These are phyloP conservation scores for Xylaria arbuscula DNA, from an alignment of 2,329 filamentous ascomycete species.

Conservation along the genomic window DNA sequence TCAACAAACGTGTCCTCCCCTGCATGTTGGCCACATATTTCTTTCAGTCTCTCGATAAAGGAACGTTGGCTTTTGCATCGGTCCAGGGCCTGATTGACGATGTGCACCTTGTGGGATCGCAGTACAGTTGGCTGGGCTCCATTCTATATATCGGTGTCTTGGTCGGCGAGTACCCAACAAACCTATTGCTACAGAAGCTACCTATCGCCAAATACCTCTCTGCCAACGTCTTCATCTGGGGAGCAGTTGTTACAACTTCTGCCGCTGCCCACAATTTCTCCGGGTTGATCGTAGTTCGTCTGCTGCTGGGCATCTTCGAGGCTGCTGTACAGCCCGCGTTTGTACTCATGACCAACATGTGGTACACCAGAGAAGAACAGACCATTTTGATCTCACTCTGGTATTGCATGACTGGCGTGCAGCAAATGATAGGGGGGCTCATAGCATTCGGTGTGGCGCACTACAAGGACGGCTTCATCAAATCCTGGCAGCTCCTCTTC, in stretches of 20 bases:
- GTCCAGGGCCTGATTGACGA: conserved; percentile 46
- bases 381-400: conserved; percentile 41
- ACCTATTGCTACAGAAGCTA: conserved; percentile 50
- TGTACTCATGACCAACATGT: conserved; percentile 57
- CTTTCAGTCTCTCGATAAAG: conserved; percentile 53
- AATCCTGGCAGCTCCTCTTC: conserved; percentile 48
- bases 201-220: conserved; percentile 54
- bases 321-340: conserved; percentile 58
- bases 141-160: conserved; percentile 57
- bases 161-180: conserved; percentile 51
- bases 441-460: conserved; percentile 54
- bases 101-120: conserved; percentile 52
- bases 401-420: conserved; percentile 53
- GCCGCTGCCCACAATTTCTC: conserved; percentile 52
- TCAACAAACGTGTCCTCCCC: conserved; percentile 59
- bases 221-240: conserved; percentile 57
- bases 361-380: conserved; percentile 57
- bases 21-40: conserved; percentile 64
- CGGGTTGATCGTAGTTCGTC: conserved; percentile 52
- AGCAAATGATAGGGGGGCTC: conserved; percentile 54
- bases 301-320: conserved; percentile 59
- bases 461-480: conserved; percentile 43
- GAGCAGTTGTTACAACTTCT: conserved; percentile 51
- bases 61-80: conserved; percentile 45
- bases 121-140: conserved; percentile 53